Conservation (phyloP, 2,329 filamentous ascomycete species). For the Tolypocladium paradoxum region DNA sequence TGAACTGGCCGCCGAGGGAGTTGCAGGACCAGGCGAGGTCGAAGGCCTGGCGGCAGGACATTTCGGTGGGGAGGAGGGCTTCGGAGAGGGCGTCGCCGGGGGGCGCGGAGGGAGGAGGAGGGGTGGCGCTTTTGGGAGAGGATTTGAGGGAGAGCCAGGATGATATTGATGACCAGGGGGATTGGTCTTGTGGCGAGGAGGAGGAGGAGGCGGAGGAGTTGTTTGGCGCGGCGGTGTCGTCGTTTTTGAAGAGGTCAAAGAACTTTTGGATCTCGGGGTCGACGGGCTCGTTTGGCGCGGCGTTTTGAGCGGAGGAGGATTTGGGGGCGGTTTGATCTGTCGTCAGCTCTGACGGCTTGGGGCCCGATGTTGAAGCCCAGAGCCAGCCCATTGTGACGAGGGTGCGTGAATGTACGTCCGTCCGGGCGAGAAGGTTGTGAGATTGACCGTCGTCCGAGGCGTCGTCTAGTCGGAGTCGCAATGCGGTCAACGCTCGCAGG, state of each 20-base stretch:
- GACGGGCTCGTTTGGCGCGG: slow-evolving; percentile 16
- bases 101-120: slow-evolving; percentile 12
- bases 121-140: slow-evolving; percentile 12
- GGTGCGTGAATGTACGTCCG: neutral
- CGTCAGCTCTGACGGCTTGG: slow-evolving; percentile 15
- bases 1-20: slow-evolving; percentile 82
- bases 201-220: slow-evolving; percentile 9
- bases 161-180: slow-evolving; percentile 19
- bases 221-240: slow-evolving; percentile 13
- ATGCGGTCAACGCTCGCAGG: neutral
- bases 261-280: slow-evolving; percentile 47
- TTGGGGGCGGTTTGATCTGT: slow-evolving; percentile 12
- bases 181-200: slow-evolving; percentile 15
- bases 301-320: slow-evolving; percentile 9
- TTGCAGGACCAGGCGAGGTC: slow-evolving; percentile 93
- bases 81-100: slow-evolving; percentile 43
- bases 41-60: slow-evolving; percentile 86
- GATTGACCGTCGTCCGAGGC: neutral
- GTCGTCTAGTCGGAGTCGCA: neutral
- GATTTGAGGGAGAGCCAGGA: slow-evolving; percentile 25
- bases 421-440: neutral
- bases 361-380: slow-evolving; percentile 35
- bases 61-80: slow-evolving; percentile 63
- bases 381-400: slow-evolving; percentile 47
- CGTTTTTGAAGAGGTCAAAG: slow-evolving; percentile 33